phyloP scores from a whole-genome alignment of 257 asterid genomes.

The Penstemon newberryi region DNA sequence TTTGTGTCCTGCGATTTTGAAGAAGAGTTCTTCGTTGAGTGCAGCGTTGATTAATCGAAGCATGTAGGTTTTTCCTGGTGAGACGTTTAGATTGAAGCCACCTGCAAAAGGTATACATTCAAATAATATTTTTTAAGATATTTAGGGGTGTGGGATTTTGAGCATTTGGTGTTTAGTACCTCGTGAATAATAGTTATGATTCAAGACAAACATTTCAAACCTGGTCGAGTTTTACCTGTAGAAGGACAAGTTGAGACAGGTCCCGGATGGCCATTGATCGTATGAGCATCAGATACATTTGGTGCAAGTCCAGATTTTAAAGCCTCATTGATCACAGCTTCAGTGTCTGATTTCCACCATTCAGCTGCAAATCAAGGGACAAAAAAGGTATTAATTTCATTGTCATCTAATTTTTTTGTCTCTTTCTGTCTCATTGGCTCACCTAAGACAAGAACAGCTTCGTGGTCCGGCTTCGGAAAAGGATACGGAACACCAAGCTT shows the following conservation, averaged over 20 bases:
- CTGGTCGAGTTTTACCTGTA: slow-evolving; percentile 34
- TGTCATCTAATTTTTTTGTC: no score
- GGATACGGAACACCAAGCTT: slow-evolving; percentile 64
- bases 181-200: no score
- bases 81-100: slow-evolving; percentile 44
- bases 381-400: no score
- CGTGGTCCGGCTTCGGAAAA: slow-evolving; percentile 66
- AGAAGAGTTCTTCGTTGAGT: slow-evolving; percentile 67
- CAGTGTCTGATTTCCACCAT: slow-evolving; percentile 98
- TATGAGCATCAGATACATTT: slow-evolving; percentile 91
- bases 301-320: slow-evolving; percentile 73
- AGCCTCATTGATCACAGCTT: slow-evolving; percentile 77
- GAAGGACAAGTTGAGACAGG: slow-evolving; percentile 51
- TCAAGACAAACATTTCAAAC: no score
- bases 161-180: no score
- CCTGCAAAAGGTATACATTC: slow-evolving; percentile 16
- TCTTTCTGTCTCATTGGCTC: not conserved
- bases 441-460: slow-evolving; percentile 55
- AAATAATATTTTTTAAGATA: no score
- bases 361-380: slow-evolving; percentile 46
- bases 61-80: slow-evolving; percentile 55
- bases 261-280: slow-evolving; percentile 86
- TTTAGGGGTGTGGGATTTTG: no score
- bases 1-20: slow-evolving; percentile 63
- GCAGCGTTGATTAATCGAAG: slow-evolving; percentile 73